Percentiles rank a stretch among this genome's conserved stretches.
These are phyloP conservation scores for Agarophyton chilense DNA, from an alignment of 23 red algal species.

Conservation along the genomic window DNA sequence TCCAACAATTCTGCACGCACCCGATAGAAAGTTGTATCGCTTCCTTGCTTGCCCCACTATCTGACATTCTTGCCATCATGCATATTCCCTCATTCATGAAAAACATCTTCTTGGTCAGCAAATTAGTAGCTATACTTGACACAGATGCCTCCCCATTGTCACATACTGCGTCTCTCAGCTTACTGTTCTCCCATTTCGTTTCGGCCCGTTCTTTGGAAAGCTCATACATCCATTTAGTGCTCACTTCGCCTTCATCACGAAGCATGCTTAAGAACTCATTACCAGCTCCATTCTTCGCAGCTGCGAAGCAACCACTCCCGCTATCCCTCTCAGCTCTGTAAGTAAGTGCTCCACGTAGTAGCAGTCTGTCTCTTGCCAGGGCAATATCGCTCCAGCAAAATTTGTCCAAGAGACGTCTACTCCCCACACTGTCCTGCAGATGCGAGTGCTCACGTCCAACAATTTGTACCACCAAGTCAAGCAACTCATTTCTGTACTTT, in stretches of 20 bases:
- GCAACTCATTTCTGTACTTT: neutral
- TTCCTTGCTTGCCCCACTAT: neutral
- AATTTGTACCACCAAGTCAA: conserved; percentile 13
- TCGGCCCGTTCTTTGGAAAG: neutral
- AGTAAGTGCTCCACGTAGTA: neutral
- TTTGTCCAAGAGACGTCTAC: neutral
- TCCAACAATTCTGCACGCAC: neutral
- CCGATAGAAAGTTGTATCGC: neutral
- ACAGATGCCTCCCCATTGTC: conserved; percentile 13
- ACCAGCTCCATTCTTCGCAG: neutral
- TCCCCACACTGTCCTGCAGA: neutral
- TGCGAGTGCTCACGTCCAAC: neutral
- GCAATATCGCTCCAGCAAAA: conserved; percentile 33
- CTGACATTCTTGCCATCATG: conserved; percentile 22
- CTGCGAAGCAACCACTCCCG: neutral
- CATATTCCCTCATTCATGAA: neutral
- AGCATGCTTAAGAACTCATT: neutral
- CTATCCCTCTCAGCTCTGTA: conserved; percentile 1
- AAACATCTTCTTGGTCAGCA: conserved; percentile 21
- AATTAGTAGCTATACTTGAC: neutral
- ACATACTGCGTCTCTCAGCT: conserved; percentile 2
- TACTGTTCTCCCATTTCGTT: neutral
- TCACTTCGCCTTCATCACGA: neutral
- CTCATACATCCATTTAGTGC: neutral
- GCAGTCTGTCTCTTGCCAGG: neutral